Evolutionary conservation across 192 early-diverging fungal species (phyloP).

Genomic region (Globomyces pollinis-pini): DNA sequence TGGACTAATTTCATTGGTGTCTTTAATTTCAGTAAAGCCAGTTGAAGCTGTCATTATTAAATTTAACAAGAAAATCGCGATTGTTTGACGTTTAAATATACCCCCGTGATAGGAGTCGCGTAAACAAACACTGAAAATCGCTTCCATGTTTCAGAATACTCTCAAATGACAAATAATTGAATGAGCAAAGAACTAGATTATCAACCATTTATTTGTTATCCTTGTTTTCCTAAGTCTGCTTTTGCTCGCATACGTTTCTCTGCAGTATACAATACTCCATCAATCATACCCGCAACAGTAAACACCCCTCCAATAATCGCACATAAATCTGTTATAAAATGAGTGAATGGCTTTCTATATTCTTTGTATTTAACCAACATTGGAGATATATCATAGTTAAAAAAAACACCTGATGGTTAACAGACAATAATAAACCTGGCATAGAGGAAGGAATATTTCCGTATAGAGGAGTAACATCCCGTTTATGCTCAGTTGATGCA

Average conservation of each 20-base stretch:
- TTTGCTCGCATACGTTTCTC: slow-evolving; percentile 70
- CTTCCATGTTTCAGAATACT: too few relatives aligned
- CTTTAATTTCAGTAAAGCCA: slow-evolving; percentile 11
- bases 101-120: too few relatives aligned
- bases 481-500: slow-evolving; percentile 83
- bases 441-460: slow-evolving; percentile 14
- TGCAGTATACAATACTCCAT: slow-evolving; percentile 79
- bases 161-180: too few relatives aligned
- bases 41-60: not conserved
- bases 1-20: not conserved
- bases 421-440: slow-evolving; percentile 18
- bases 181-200: not conserved
- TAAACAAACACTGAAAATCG: too few relatives aligned
- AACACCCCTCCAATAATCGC: slow-evolving; percentile 92
- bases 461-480: slow-evolving; percentile 32
- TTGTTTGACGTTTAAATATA: too few relatives aligned
- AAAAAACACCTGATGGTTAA: slow-evolving; percentile 67
- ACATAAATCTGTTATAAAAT: slow-evolving; percentile 82
- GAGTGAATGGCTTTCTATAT: slow-evolving; percentile 70
- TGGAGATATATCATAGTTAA: slow-evolving; percentile 93
- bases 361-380: slow-evolving; percentile 88
- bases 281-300: slow-evolving; percentile 89
- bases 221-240: slow-evolving; percentile 70
- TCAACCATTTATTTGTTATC: not conserved
- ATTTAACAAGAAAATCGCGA: not conserved